Base-by-base conservation (phyloP, 2,329 filamentous ascomycete genomes). In the Penicillium occitanis region DNA sequence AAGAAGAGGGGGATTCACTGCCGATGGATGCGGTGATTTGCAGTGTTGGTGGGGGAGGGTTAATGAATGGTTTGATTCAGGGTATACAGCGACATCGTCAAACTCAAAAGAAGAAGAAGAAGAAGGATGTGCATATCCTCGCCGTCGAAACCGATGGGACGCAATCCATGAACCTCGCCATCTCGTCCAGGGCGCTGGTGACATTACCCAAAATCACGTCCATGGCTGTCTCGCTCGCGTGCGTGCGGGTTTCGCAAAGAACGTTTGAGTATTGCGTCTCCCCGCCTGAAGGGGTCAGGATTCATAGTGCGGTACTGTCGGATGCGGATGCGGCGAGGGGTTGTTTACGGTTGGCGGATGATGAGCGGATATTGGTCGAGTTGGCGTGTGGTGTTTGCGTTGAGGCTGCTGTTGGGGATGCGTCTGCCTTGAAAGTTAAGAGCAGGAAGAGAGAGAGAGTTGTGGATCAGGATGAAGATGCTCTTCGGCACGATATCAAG, bases 301-400 rank as follows among this genome's bases (percentile, higher is more conserved):
- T 90, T 28, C 82, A 82, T 44, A 88, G 85, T 68, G 79, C 86
- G 2, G 89, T 92, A 0, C 81, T 95, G 8, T 84, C 83, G 2
- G 92, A 96, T 72, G 88, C 87, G 3, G 91, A 95, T 73, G 93
- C 94, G 0, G 92, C 91, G 22, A 86, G 89, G 78, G 93, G 89
- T 2, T 91, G 90, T 63, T 88, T 90, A 72, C 83, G 87, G 28
- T 88, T 97, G 68, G 89, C 91, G 10, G 91, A 97, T 70, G 92
- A 96, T 68, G 91, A 93, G 71, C 82, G 90, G 30, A 80, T 94
- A 65, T 81, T 97, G 66, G 91, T 97, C 2, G 94, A 98, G 80
- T 82, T 90, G 42, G 88, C 93, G 0, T 97, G 94, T 75, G 93
- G 93, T 0, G 92, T 94, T 5, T 90, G 90, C 62, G 79, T 96